Conservation (phyloP, 148 eudicot species). For the Polygonum aviculare region DNA sequence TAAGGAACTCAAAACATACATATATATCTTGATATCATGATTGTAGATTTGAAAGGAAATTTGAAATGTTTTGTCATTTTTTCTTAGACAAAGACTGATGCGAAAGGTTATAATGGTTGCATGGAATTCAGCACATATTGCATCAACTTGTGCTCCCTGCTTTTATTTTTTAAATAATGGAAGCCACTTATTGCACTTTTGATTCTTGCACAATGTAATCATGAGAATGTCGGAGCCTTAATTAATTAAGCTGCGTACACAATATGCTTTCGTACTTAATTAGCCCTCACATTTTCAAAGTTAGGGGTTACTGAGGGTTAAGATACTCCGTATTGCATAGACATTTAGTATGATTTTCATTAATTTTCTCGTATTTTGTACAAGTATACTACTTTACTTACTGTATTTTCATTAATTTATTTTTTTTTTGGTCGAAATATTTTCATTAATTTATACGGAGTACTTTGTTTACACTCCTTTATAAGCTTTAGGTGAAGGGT, state of each 20-base stretch:
- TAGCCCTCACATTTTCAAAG: not conserved
- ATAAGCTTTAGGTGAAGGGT: no score
- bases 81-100: conserved; percentile 4
- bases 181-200: conserved; percentile 2
- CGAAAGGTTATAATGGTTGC: conserved; percentile 8
- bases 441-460: no score
- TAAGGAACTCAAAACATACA: not conserved
- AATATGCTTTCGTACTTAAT: not conserved
- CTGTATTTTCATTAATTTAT: no score
- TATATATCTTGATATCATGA: not conserved
- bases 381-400: no score
- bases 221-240: conserved; percentile 7
- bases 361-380: no score
- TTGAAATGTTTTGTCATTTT: not conserved
- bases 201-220: conserved; percentile 3
- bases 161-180: not conserved
- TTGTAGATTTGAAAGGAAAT: not conserved
- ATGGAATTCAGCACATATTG: conserved; percentile 5
- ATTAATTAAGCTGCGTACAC: not conserved
- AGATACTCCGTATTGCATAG: no score
- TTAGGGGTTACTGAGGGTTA: no score
- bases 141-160: conserved; percentile 3
- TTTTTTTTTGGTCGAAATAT: no score
- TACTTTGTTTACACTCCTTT: no score
- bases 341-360: no score